phyloP scores from a whole-genome alignment of 768 basidiomycete genomes.

The Boletus tomentosulus region DNA sequence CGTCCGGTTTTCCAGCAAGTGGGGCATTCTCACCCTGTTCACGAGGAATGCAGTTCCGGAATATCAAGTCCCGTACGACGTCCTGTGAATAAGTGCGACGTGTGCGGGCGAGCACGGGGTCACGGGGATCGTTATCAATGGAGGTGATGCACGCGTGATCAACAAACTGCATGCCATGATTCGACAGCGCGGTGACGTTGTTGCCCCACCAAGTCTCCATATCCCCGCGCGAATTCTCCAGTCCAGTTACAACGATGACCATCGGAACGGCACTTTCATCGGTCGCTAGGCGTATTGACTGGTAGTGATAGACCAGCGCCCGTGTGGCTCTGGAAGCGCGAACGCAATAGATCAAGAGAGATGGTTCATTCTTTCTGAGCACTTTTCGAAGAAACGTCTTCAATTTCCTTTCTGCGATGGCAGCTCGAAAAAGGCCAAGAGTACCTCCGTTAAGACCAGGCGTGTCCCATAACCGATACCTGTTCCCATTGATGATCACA shows the following conservation, averaged over 20 bases:
- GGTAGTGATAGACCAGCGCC: slow-evolving; percentile 37
- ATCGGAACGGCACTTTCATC: slow-evolving; percentile 32
- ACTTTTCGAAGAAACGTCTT: slow-evolving; percentile 32
- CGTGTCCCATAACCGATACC: slow-evolving; percentile 32
- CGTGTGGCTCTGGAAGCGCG: slow-evolving; percentile 38
- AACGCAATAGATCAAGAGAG: slow-evolving; percentile 40
- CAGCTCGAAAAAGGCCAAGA: slow-evolving; percentile 21
- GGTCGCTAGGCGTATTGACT: slow-evolving; percentile 29
- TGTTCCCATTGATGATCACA: slow-evolving; percentile 15
- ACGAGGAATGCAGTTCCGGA: slow-evolving; percentile 12
- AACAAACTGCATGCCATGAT: slow-evolving; percentile 24
- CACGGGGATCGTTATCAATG: slow-evolving; percentile 19
- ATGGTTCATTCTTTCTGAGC: slow-evolving; percentile 32
- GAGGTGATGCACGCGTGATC: slow-evolving; percentile 34
- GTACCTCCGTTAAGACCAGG: slow-evolving; percentile 34
- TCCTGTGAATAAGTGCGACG: slow-evolving; percentile 23
- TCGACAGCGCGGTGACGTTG: slow-evolving; percentile 20
- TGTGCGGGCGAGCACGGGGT: slow-evolving; percentile 9
- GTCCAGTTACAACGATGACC: slow-evolving; percentile 37
- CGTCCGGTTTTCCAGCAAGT: neutral
- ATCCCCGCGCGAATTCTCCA: slow-evolving; percentile 31
- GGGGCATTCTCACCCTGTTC: slow-evolving; percentile 1
- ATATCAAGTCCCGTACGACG: slow-evolving; percentile 22
- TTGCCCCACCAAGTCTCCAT: slow-evolving; percentile 37
- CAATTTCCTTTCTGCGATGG: slow-evolving; percentile 23